These are phyloP conservation scores for Lipomyces sp. DNA, from an alignment of 805 yeast species.

Conservation along the genomic window DNA sequence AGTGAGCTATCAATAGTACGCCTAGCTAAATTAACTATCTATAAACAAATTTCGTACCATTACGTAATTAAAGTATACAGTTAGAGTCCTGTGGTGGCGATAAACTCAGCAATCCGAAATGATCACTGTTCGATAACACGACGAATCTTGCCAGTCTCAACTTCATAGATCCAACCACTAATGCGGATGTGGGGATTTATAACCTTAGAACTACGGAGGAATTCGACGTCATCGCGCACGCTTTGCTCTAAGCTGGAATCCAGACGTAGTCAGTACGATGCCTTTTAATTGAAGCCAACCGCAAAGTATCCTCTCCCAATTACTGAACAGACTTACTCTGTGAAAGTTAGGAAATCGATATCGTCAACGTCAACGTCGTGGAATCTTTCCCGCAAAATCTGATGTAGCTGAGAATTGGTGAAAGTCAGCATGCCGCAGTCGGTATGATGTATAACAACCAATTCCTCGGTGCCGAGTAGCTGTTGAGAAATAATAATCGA, in stretches of 20 bases:
- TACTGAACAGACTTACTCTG: slow-evolving; percentile 21
- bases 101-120: not conserved
- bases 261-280: not conserved
- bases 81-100: not conserved
- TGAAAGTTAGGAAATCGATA: slow-evolving; percentile 30
- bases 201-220: slow-evolving; percentile 23
- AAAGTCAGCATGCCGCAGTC: slow-evolving; percentile 38
- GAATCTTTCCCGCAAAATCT: slow-evolving; percentile 23
- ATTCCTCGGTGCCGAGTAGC: slow-evolving; percentile 35
- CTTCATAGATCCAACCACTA: slow-evolving; percentile 33
- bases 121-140: not conserved
- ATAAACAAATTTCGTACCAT: no score
- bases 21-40: no score
- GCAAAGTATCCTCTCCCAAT: not conserved
- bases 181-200: slow-evolving; percentile 26
- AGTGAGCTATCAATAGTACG: no score
- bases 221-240: slow-evolving; percentile 29
- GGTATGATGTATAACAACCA: slow-evolving; percentile 35
- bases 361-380: slow-evolving; percentile 14
- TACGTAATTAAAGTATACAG: no score
- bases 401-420: slow-evolving; percentile 24
- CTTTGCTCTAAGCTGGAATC: slow-evolving; percentile 28
- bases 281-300: not conserved
- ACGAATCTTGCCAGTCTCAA: slow-evolving; percentile 32
- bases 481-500: slow-evolving; percentile 36